These are phyloP conservation scores for Calendula officinalis DNA, from an alignment of 129 eudicot species.

Conservation along the genomic window DNA sequence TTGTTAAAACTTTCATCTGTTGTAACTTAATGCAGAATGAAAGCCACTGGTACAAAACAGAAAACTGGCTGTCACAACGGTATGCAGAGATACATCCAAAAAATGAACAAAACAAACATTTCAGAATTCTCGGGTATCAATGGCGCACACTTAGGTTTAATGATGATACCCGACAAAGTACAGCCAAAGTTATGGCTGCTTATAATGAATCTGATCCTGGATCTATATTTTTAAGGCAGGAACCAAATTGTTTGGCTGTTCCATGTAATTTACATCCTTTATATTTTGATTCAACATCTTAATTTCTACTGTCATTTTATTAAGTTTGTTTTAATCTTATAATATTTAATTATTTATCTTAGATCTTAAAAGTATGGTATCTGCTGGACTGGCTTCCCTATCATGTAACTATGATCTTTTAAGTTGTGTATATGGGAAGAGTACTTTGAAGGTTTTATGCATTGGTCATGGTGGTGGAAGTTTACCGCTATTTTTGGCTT, in stretches of 20 bases:
- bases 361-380: constrained; percentile 92
- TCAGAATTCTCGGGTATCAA: constrained; percentile 68
- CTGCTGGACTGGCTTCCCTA: constrained; percentile 71
- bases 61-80: constrained; percentile 71
- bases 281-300: not conserved
- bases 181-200: constrained; percentile 81
- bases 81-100: constrained; percentile 52
- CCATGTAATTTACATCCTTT: constrained; percentile 56
- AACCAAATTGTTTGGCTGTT: constrained; percentile 82
- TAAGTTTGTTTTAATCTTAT: not conserved
- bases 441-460: constrained; percentile 69
- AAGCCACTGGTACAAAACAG: constrained; percentile 59
- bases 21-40: constrained; percentile 40
- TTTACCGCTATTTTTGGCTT: constrained; percentile 83
- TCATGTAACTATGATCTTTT: constrained; percentile 57
- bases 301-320: not conserved
- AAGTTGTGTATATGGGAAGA: constrained; percentile 48
- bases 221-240: constrained; percentile 62
- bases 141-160: constrained; percentile 92
- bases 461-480: constrained; percentile 99
- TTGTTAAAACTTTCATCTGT: not conserved
- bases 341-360: constrained; percentile 22
- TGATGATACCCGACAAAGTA: constrained; percentile 81
- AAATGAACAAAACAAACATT: constrained; percentile 19
- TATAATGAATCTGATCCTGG: constrained; percentile 63